Evolutionary conservation across 2,329 filamentous ascomycete species (phyloP).

Genomic region (Leptographium lundbergii): DNA sequence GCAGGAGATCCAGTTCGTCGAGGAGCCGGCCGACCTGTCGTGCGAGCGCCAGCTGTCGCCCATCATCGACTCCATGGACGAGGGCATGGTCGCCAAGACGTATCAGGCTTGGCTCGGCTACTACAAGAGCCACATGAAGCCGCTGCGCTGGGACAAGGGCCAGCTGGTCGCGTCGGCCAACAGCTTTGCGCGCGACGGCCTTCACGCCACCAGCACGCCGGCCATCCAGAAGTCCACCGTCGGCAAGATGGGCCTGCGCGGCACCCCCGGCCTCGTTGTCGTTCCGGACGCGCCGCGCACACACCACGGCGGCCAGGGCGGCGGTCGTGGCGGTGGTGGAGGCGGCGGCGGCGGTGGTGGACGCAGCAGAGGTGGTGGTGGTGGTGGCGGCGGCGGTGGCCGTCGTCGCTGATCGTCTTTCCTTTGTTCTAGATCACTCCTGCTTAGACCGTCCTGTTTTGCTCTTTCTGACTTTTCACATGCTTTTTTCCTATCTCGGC

Average conservation of each 20-base stretch:
- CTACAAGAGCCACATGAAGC: conserved; percentile 38
- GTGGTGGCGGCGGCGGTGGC: too few species aligned
- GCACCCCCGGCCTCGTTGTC: conserved; percentile 33
- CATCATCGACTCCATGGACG: conserved; percentile 31
- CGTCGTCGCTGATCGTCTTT: too few species aligned
- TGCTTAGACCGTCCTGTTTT: too few species aligned
- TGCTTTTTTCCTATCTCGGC: too few species aligned
- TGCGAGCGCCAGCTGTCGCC: conserved; percentile 22
- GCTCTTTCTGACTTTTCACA: too few species aligned
- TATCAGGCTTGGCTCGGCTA: conserved; percentile 48
- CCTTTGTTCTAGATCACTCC: too few species aligned
- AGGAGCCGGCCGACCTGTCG: conserved; percentile 32
- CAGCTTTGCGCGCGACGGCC: conserved; percentile 31
- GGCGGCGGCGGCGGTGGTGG: background rate
- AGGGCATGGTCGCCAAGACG: conserved; percentile 29
- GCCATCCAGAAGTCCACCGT: conserved; percentile 32
- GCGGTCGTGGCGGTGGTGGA: conserved; percentile 3
- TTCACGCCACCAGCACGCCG: conserved; percentile 35
- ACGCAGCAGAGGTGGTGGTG: background rate
- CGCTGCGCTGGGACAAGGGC: conserved; percentile 27
- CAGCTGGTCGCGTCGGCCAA: conserved; percentile 39
- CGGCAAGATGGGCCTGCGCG: conserved; percentile 45
- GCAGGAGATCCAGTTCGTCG: conserved; percentile 40
- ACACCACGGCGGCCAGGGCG: conserved; percentile 1
- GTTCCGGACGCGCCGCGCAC: conserved; percentile 27